These are phyloP conservation scores for Paecilomyces niveus DNA, from an alignment of 2,329 filamentous ascomycete genomes.

Conservation along the genomic window DNA sequence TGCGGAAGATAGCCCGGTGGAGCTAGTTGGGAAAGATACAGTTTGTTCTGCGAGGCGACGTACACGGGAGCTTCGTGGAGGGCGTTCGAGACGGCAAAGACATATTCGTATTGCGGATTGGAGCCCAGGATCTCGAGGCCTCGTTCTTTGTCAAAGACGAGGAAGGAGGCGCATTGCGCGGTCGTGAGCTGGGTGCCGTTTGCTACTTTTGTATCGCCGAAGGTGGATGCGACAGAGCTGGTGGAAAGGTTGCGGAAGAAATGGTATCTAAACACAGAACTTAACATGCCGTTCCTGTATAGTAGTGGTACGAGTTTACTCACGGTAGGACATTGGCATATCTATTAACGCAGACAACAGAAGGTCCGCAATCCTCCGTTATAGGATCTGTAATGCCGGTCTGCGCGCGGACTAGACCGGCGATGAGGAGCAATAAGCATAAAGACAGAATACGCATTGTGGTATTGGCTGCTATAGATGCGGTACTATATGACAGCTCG, in stretches of 20 bases:
- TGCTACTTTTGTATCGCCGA: slow-evolving; percentile 24
- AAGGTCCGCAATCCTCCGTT: slow-evolving; percentile 20
- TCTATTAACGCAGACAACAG: slow-evolving; percentile 31
- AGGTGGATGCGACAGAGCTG: slow-evolving; percentile 15
- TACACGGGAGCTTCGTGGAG: slow-evolving; percentile 40
- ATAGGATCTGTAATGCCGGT: slow-evolving; percentile 20
- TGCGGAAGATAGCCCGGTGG: slow-evolving; percentile 31
- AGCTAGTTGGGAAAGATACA: slow-evolving; percentile 33
- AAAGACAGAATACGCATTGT: slow-evolving; percentile 1
- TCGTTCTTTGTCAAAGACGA: slow-evolving; percentile 31
- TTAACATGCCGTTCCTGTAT: slow-evolving; percentile 4
- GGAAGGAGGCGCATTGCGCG: slow-evolving; percentile 27
- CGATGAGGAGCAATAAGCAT: slow-evolving; percentile 2
- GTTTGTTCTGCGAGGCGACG: slow-evolving; percentile 32
- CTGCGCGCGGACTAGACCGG: slow-evolving; percentile 12
- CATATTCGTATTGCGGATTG: slow-evolving; percentile 28
- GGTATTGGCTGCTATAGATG: background rate
- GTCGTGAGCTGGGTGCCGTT: slow-evolving; percentile 24
- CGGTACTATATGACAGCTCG: background rate
- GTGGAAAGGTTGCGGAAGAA: slow-evolving; percentile 28
- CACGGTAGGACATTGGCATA: slow-evolving; percentile 24
- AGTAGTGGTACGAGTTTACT: slow-evolving; percentile 2
- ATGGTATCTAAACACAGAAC: slow-evolving; percentile 29
- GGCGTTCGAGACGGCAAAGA: slow-evolving; percentile 30
- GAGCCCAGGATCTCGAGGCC: slow-evolving; percentile 30